phyloP scores from a whole-genome alignment of 192 early-diverging fungal species.

The Entophlyctis luteolus region DNA sequence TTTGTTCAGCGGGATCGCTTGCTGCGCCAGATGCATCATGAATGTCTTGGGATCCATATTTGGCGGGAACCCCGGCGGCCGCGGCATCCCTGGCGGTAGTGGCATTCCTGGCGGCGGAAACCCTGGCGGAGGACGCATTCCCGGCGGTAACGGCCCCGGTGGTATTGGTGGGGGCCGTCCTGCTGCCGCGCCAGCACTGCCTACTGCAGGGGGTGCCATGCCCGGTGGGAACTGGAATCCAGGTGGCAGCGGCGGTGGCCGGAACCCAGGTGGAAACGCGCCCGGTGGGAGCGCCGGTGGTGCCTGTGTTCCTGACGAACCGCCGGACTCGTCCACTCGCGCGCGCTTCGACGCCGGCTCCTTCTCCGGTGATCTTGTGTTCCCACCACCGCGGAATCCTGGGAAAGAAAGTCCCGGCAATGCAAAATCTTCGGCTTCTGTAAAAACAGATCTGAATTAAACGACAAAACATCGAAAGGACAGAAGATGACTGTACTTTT shows the following conservation, averaged over 20 bases:
- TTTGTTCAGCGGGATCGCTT: slow-evolving; percentile 47
- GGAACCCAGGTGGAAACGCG: not conserved
- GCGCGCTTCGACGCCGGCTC: slow-evolving; percentile 11
- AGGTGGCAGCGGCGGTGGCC: slow-evolving; percentile 9
- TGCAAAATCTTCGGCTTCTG: slow-evolving; percentile 22
- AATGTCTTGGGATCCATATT: slow-evolving; percentile 21
- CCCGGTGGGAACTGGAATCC: slow-evolving; percentile 16
- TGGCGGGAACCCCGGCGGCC: slow-evolving; percentile 8
- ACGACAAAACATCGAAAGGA: not conserved
- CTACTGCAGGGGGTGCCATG: slow-evolving; percentile 5
- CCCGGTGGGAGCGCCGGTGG: not conserved
- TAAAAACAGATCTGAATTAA: not conserved
- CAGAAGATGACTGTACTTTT: slow-evolving; percentile 6
- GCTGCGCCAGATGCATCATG: slow-evolving; percentile 1
- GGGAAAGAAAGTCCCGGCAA: slow-evolving; percentile 14
- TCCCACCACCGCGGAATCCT: not conserved
- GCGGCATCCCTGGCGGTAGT: not conserved
- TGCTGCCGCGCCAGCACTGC: not conserved
- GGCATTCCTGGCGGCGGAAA: not conserved
- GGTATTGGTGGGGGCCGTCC: not conserved
- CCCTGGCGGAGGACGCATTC: slow-evolving; percentile 11
- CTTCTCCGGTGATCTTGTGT: not conserved
- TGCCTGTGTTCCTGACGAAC: not conserved
- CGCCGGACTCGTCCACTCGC: not conserved
- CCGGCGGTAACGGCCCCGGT: slow-evolving; percentile 18